Conservation (phyloP, 179 eudicot genomes). For the Kewa caespitosa region DNA sequence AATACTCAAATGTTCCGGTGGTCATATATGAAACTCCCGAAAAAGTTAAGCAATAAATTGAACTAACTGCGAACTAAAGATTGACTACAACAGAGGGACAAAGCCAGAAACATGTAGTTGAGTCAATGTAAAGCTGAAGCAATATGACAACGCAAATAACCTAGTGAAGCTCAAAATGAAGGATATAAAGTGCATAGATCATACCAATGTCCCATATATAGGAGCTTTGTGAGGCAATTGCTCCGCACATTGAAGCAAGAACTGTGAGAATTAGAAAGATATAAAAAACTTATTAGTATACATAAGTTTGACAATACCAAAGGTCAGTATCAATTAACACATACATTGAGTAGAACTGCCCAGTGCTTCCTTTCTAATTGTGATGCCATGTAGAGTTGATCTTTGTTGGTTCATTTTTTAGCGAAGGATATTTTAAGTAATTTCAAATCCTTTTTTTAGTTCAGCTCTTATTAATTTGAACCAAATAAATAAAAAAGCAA, state of each 20-base stretch:
- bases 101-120: neutral
- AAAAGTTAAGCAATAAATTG: too few relatives aligned
- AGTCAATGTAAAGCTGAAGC: neutral
- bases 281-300: constrained; percentile 1
- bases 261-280: constrained; percentile 41
- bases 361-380: too few relatives aligned
- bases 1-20: neutral
- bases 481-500: too few relatives aligned
- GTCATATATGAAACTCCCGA: neutral
- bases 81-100: neutral
- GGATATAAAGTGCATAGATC: constrained; percentile 9
- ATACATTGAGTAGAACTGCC: too few relatives aligned
- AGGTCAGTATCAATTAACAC: neutral
- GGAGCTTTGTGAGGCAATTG: constrained; percentile 97
- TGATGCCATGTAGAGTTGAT: too few relatives aligned
- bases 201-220: constrained; percentile 85
- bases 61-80: neutral
- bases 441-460: too few relatives aligned
- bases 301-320: neutral
- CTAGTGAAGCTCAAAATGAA: neutral
- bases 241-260: constrained; percentile 82
- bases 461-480: too few relatives aligned
- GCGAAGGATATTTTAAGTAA: too few relatives aligned
- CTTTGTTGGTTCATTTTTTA: too few relatives aligned
- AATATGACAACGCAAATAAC: neutral